Conservation (phyloP, 2,329 filamentous ascomycete species). For the Paramyrothecium sp. region DNA sequence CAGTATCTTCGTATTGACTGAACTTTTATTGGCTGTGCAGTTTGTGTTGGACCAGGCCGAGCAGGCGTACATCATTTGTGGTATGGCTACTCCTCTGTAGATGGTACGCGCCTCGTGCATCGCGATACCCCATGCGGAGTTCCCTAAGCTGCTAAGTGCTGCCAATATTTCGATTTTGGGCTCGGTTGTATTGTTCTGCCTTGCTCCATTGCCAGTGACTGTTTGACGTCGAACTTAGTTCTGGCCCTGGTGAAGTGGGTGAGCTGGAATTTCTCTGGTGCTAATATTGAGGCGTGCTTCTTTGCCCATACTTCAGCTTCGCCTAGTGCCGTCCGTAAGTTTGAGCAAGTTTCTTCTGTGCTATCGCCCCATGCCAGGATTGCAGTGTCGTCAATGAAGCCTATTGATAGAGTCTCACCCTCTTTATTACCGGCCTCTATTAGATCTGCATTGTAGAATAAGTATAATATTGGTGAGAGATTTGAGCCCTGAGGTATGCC, state of each 20-base stretch:
- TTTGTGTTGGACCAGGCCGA: conserved; percentile 2
- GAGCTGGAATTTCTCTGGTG: conserved; percentile 1
- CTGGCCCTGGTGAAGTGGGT: not conserved
- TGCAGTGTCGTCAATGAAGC: not conserved
- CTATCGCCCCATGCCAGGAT: not conserved
- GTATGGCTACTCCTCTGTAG: conserved; percentile 1
- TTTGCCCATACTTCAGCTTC: not conserved
- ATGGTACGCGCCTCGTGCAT: not conserved
- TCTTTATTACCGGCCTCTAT: not conserved
- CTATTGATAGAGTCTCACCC: not conserved
- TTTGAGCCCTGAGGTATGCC: conserved; percentile 3
- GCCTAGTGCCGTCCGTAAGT: not conserved
- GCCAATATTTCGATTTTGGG: too few relatives aligned
- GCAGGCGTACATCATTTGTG: conserved; percentile 1
- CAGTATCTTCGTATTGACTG: not conserved
- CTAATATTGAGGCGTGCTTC: not conserved
- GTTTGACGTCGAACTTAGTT: not conserved
- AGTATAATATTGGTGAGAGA: conserved; percentile 3
- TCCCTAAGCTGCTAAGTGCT: conserved; percentile 1
- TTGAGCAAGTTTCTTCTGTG: not conserved
- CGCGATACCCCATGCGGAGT: not conserved
- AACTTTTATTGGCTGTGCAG: not conserved
- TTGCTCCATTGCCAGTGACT: not conserved
- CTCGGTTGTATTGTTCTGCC: not conserved
- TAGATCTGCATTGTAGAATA: not conserved